Conservation (phyloP, 257 asterid species). For the Jasminum sambac region DNA sequence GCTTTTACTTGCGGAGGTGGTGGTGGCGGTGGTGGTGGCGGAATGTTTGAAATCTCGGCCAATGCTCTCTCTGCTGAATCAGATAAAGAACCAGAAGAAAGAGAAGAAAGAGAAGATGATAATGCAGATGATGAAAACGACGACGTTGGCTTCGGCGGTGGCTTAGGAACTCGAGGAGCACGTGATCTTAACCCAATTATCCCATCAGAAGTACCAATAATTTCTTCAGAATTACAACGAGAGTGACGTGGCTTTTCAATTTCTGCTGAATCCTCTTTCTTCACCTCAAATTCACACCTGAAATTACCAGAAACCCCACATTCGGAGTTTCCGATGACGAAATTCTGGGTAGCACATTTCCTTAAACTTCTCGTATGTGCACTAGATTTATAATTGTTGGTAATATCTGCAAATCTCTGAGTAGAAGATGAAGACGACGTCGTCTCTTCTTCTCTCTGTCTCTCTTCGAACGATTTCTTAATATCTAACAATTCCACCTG, state of each 20-base stretch:
- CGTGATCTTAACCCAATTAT: constrained; percentile 42
- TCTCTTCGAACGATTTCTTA: constrained; percentile 58
- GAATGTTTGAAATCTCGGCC: constrained; percentile 60
- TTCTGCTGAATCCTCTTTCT: constrained; percentile 43
- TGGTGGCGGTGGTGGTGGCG: constrained; percentile 56
- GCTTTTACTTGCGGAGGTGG: constrained; percentile 28
- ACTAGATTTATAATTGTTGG: constrained; percentile 35
- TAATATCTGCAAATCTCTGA: constrained; percentile 42
- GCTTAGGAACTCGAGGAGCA: constrained; percentile 46
- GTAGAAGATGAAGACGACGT: constrained; percentile 35
- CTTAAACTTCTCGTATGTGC: constrained; percentile 40
- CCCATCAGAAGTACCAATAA: constrained; percentile 48
- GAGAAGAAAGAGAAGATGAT: constrained; percentile 37
- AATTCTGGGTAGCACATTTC: constrained; percentile 49
- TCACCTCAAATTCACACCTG: constrained; percentile 38
- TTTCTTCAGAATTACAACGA: constrained; percentile 51
- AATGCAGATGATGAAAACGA: constrained; percentile 20
- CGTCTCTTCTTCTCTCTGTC: constrained; percentile 21
- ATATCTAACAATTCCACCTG: constrained; percentile 50
- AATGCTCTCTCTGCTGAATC: constrained; percentile 73
- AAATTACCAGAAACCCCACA: not conserved
- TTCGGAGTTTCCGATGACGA: constrained; percentile 21
- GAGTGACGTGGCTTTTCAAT: constrained; percentile 49
- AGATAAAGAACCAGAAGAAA: constrained; percentile 40
- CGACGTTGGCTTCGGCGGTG: constrained; percentile 46